Evolutionary conservation across 768 basidiomycete genomes (phyloP).

Genomic region (Tylopilus intermedius): DNA sequence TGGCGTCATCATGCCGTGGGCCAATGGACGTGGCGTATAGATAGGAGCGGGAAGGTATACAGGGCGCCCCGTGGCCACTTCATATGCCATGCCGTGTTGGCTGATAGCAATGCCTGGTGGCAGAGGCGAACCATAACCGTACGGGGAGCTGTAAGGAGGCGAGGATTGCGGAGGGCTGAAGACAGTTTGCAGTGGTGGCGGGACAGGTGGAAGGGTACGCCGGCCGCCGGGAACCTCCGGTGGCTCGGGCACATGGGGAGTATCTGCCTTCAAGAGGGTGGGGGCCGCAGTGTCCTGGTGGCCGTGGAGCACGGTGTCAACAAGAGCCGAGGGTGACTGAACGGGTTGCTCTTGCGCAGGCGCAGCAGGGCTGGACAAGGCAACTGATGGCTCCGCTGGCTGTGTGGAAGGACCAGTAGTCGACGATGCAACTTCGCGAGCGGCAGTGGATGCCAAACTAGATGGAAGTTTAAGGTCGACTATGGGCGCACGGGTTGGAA

Average conservation of each 20-base stretch:
- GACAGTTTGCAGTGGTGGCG: constrained; percentile 41
- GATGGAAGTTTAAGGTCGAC: constrained; percentile 27
- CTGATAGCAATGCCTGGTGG: constrained; percentile 73
- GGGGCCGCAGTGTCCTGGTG: constrained; percentile 26
- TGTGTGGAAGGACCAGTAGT: constrained; percentile 12
- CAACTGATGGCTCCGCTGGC: constrained; percentile 2
- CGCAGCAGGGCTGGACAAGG: constrained; percentile 9
- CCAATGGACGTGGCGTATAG: constrained; percentile 64
- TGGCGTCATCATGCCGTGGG: constrained; percentile 50
- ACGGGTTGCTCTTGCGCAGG: constrained; percentile 11
- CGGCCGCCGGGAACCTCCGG: constrained; percentile 20
- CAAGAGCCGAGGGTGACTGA: constrained; percentile 5
- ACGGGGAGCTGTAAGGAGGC: constrained; percentile 65
- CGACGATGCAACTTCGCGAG: background rate
- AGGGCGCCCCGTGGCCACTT: constrained; percentile 75
- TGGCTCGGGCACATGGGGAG: constrained; percentile 18
- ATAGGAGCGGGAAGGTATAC: constrained; percentile 66
- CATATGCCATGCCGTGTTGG: constrained; percentile 75
- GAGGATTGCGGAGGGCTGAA: constrained; percentile 43
- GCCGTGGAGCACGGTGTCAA: constrained; percentile 22
- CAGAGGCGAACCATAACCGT: constrained; percentile 48
- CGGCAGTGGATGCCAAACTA: constrained; percentile 18
- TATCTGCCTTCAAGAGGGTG: constrained; percentile 28
- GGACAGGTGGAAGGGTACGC: constrained; percentile 33
- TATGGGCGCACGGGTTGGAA: constrained; percentile 26